Conservation (phyloP, 345 rosid species). For the Citrus mangshanensis region DNA sequence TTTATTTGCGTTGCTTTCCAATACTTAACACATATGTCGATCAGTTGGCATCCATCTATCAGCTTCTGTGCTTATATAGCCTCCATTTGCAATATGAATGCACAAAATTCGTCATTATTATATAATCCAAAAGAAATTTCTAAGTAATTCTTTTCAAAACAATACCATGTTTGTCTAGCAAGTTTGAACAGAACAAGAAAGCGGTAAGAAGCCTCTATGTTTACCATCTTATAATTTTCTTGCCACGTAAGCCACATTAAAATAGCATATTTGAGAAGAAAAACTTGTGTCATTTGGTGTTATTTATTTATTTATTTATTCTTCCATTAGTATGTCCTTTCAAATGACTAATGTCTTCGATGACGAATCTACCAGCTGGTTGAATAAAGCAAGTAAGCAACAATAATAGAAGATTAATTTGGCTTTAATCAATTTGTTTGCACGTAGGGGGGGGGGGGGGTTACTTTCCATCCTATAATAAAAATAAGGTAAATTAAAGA, state of each 20-base stretch:
- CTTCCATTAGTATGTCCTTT: neutral
- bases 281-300: neutral
- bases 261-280: neutral
- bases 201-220: neutral
- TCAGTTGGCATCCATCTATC: neutral
- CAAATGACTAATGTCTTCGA: neutral
- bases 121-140: neutral
- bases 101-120: neutral
- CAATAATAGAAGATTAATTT: neutral
- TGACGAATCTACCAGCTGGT: constrained; percentile 1
- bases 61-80: constrained; percentile 1
- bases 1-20: neutral
- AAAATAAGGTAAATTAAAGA: neutral
- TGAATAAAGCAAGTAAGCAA: neutral
- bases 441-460: neutral
- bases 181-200: constrained; percentile 16
- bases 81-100: neutral
- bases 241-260: neutral
- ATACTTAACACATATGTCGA: neutral
- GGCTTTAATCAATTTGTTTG: neutral
- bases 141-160: neutral
- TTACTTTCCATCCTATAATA: neutral
- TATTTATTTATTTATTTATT: neutral
- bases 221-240: neutral
- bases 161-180: neutral